These are phyloP conservation scores for Eremochloa ophiuroides DNA, from an alignment of 176 grass and related monocot genomes.

Conservation along the genomic window DNA sequence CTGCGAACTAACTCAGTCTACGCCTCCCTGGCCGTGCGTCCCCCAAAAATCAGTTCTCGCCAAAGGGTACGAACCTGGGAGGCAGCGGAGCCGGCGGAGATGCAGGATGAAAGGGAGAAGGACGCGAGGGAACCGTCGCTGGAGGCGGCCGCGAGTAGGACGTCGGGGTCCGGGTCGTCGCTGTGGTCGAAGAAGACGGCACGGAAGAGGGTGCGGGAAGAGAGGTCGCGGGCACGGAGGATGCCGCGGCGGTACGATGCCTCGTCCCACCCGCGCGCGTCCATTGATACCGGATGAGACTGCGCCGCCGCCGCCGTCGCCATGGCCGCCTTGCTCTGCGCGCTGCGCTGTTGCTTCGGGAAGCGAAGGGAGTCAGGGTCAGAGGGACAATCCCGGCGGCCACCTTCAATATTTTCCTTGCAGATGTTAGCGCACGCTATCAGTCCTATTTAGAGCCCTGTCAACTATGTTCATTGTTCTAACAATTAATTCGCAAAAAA, in stretches of 20 bases:
- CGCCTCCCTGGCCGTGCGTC: neutral
- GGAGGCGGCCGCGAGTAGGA: constrained; percentile 60
- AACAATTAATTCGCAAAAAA: too few species aligned
- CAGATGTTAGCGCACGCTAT: too few species aligned
- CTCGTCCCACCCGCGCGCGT: constrained; percentile 47
- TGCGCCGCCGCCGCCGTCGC: neutral
- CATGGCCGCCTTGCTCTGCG: constrained; percentile 8
- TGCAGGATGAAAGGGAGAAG: constrained; percentile 65
- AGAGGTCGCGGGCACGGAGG: constrained; percentile 48
- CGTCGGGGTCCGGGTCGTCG: constrained; percentile 42
- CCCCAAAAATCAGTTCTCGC: neutral
- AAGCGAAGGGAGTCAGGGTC: neutral
- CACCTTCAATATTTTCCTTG: too few species aligned
- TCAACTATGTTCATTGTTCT: too few species aligned
- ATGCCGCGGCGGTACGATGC: constrained; percentile 60
- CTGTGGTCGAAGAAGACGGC: constrained; percentile 57
- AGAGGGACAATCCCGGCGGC: neutral
- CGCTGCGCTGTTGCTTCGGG: neutral
- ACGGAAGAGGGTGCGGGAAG: constrained; percentile 72
- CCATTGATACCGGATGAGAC: neutral
- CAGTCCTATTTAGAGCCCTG: too few species aligned
- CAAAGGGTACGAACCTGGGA: neutral
- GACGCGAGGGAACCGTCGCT: constrained; percentile 69
- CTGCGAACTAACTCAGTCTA: constrained; percentile 6
- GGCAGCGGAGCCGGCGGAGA: constrained; percentile 28